Base-by-base conservation (phyloP, 371 early-diverging fungal genomes). In the Syncephalis plumigaleata region DNA sequence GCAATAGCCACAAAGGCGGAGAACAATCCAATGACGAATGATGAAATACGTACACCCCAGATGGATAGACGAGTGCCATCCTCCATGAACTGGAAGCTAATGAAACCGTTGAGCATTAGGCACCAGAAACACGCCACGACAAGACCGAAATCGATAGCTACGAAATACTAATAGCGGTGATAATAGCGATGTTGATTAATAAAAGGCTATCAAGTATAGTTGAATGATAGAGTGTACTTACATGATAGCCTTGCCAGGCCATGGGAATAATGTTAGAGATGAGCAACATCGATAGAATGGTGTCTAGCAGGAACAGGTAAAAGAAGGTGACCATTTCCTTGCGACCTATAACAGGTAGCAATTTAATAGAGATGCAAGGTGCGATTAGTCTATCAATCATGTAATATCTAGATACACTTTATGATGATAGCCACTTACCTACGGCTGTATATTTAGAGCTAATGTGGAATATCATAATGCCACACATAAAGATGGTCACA, bases 301-400 rank as follows among this genome's bases (percentile, higher is more conserved):
- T 67, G 38, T 73, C 68, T 39, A 71, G 52, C 46, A 80, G 61
- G 65, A 86, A 91, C 51, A 86, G 59, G 58, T 90, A 87, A 59
- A 90, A 89, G 61, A 90, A 87, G 74, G 85, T 71, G 47, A 81
- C 81, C 56, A 90, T 88, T 58, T 91, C 91, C 63, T 87, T 87
- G 51, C 91, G 75, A 15, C 81, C 81, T 77, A 53, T 21, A 9
- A 9, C 15, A 52, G 20, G 54, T 2, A 62, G 58, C 9, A 62
- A 59, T 57, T 45, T 31, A 31, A 31, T 31, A 31, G 31, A 31
- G 31, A 11, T 31, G 7, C 4, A 31, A 4, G 31, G 11, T n/a
- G n/a, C n/a, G n/a, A n/a, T n/a, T n/a, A n/a, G n/a, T n/a, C n/a
- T n/a, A n/a, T n/a, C n/a, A n/a, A n/a, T n/a, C n/a, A n/a, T n/a